Base-by-base conservation (phyloP, 2,329 filamentous ascomycete genomes). In the Coccinonectria pachysandricola region DNA sequence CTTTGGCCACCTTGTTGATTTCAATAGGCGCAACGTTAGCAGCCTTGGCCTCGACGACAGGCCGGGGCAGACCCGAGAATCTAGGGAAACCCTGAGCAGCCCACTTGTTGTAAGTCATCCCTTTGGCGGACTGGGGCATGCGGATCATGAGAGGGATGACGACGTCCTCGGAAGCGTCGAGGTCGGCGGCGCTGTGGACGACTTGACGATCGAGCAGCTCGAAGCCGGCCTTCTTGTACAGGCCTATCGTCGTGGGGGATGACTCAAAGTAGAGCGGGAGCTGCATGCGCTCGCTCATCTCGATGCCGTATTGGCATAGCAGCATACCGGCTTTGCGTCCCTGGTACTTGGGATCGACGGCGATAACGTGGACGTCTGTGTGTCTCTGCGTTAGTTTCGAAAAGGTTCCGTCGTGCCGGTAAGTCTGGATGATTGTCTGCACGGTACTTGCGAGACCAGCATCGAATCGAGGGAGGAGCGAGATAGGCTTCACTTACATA, bases 191-290 rank as follows among this genome's bases (percentile, higher is more conserved):
- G 27, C 50, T 53, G 43, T 62, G 58, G 7, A 60, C 49, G 12
- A 60, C 42, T 10, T 48, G 56, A 20, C 58, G 51, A 3, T 53
- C 48, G 5, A 65, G 38, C 26, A 46, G 46, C 25, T 49, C 45
- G 37, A 63, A 68, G 3, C 63, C 63, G 37, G 62, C 50, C 33
- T 57, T 65, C 31, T 55, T 48, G 41, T 68, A 68, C 15, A 68
- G 45, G 6, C 45, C 46, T 19, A 54, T 46, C 1, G 57, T 60
- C 4, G 52, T 49, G 4, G 49, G 54, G 1, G 60, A 63, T 2
- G 60, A 58, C 41, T 68, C 63, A 20, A 66, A 53, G 44, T 66
- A 66, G 4, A 64, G 46, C 4, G 62, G 61, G 15, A 65, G 32
- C 9, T 41, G 41, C 12, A 51, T 41, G 10, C 51, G 38, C 28